Evolutionary conservation across 495 filamentous ascomycete genomes (phyloP).

Genomic region (Delitschia confertaspora): DNA sequence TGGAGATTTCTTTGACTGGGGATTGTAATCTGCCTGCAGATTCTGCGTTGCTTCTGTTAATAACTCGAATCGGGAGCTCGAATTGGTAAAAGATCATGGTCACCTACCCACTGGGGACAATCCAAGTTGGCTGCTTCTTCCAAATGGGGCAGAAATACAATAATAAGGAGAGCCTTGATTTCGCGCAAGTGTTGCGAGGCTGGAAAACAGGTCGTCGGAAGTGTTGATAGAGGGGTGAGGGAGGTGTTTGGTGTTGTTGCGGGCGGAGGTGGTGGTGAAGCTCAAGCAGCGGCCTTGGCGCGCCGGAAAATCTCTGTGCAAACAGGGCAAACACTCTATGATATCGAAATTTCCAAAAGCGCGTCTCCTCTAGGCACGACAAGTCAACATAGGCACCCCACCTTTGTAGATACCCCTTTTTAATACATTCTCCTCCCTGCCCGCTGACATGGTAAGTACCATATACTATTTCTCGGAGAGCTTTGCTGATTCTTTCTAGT

Average conservation of each 20-base stretch:
- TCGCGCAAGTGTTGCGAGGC: no score
- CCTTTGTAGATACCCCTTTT: constrained; percentile 3
- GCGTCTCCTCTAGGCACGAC: constrained; percentile 24
- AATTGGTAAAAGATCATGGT: no score
- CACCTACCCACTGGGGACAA: no score
- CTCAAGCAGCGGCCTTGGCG: neutral
- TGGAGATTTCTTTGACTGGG: no score
- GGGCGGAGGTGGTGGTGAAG: neutral
- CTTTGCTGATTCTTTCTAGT: constrained; percentile 25
- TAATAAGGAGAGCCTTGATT: no score
- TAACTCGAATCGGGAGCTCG: no score
- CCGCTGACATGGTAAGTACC: constrained; percentile 17
- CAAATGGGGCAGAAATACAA: no score
- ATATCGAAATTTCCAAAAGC: constrained; percentile 22
- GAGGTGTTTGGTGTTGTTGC: neutral
- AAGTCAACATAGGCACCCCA: neutral
- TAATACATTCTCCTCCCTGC: neutral
- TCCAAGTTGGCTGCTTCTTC: no score
- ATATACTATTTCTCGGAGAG: neutral
- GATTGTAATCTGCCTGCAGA: neutral
- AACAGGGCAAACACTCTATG: constrained; percentile 18
- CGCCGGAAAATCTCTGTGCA: constrained; percentile 8
- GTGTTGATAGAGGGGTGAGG: no score
- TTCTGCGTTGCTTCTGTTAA: no score
- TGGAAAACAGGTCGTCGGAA: no score